Evolutionary conservation across 768 basidiomycete species (phyloP), one percentile per base, ranked within the genome.

Genomic region (Tricholoma matsutake): DNA sequence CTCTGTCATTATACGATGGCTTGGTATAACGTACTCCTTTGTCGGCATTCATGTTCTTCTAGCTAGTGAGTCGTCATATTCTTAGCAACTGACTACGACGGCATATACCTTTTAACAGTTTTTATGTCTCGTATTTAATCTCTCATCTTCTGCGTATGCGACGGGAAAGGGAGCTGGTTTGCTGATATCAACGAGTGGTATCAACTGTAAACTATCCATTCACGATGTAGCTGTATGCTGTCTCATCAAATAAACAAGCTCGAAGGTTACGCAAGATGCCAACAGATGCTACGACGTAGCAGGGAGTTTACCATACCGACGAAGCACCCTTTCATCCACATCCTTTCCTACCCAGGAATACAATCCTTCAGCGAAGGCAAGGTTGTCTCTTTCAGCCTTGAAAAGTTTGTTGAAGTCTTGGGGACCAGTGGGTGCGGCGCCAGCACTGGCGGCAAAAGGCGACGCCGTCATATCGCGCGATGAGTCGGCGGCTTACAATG

Each of bases 1-100:
- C 96, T 25, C 75, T 98, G 63, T 97, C 95, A 55, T 78, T 98
- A 63, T 98, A 97, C 72, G 96, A 98, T 66, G 96, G 95, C 34
- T 80, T 98, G 64, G 94, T 96, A 70, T 96, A 85, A 76, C 54
- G 11, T 43, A 14, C 6, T 43, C 7, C n/a, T 6, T 28, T 20
- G 54, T 39, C 11, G 18, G 10, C 37, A 16, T 56, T 41, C 35
- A 16, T 56, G 28, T 43, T 28, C 13, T 28, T 56, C 6, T 43
- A 35, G 31, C 14, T 41, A 10, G 56, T 56, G 14, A 31, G 56
- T 43, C 14, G n/a, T 56, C 25, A 4, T 8, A 39, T n/a, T 14
- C 6, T 37, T 10, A 53, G 8, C n/a, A 16, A 32, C 29, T 53
- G 29, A 53, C 51, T 18, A 52, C 25, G 28, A 18, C 16, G 18